A percentile compares a stretch with the other conserved stretches of the same genome.
Conservation (phyloP, 2,329 filamentous ascomycete genomes). For the Neofusicoccum ribis region DNA sequence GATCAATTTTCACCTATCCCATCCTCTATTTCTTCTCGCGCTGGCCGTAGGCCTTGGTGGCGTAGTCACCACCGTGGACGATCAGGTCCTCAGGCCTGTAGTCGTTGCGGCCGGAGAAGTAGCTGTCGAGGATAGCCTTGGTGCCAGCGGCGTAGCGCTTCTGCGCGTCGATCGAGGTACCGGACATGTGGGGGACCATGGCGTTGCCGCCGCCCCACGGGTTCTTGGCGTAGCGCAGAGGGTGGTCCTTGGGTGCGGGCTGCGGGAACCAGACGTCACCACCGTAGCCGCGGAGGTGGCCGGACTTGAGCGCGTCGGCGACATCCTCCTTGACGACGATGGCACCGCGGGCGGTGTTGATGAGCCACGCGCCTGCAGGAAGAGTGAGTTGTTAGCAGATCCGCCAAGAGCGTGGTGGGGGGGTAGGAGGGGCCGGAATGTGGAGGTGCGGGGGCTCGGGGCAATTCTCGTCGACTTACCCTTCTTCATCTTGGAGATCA, state of each 20-base stretch:
- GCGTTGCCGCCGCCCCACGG: constrained; percentile 96
- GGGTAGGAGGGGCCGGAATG: background rate
- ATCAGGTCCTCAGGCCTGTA: constrained; percentile 92
- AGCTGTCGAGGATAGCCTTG: constrained; percentile 88
- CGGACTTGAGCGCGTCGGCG: constrained; percentile 84
- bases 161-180: constrained; percentile 97
- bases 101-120: constrained; percentile 83
- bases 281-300: constrained; percentile 86
- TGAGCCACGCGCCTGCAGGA: constrained; percentile 76
- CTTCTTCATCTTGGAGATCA: constrained; percentile 99
- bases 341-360: constrained; percentile 98
- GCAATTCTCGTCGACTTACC: constrained; percentile 51
- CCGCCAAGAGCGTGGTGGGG: background rate
- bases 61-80: constrained; percentile 85
- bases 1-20: background rate
- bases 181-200: constrained; percentile 99
- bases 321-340: constrained; percentile 99
- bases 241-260: constrained; percentile 90
- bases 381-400: constrained; percentile 9
- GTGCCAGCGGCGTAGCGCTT: constrained; percentile 78
- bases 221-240: constrained; percentile 88
- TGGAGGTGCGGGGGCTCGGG: background rate
- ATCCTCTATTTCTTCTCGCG: constrained; percentile 51
- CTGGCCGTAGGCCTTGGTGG: constrained; percentile 90
- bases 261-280: constrained; percentile 97